Percentiles rank a stretch among this genome's conserved stretches.
Evolutionary conservation across 1,139 yeast genomes (phyloP).

Genomic region (Yamadazyma buinensis): DNA sequence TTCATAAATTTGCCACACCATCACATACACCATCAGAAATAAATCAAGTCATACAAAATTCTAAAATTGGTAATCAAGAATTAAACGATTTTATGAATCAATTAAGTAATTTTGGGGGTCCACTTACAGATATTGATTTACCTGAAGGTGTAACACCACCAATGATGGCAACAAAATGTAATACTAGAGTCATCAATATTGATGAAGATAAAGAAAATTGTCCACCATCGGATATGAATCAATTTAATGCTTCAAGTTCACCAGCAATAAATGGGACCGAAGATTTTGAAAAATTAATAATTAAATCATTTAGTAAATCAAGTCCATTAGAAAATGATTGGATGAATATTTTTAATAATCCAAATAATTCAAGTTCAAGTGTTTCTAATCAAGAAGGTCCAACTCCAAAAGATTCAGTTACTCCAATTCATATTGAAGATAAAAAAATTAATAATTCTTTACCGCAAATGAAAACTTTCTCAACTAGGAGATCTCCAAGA

Average conservation of each 20-base stretch:
- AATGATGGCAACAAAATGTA: slow-evolving; percentile 46
- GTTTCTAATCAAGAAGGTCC: slow-evolving; percentile 22
- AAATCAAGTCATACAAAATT: slow-evolving; percentile 38
- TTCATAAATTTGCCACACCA: slow-evolving; percentile 37
- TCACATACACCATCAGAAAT: slow-evolving; percentile 44
- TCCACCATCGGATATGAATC: slow-evolving; percentile 26
- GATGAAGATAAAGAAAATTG: slow-evolving; percentile 39
- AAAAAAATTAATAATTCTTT: slow-evolving; percentile 17
- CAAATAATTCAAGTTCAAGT: slow-evolving; percentile 1
- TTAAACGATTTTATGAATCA: slow-evolving; percentile 47
- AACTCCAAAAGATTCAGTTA: slow-evolving; percentile 35
- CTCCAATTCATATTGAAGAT: slow-evolving; percentile 1
- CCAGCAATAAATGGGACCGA: slow-evolving; percentile 20
- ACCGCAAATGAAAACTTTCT: slow-evolving; percentile 30
- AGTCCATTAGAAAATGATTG: slow-evolving; percentile 30
- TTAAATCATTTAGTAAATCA: slow-evolving; percentile 33
- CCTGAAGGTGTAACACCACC: slow-evolving; percentile 44
- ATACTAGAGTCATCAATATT: slow-evolving; percentile 43
- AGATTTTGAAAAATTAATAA: slow-evolving; percentile 39
- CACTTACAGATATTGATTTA: slow-evolving; percentile 51
- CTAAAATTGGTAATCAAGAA: slow-evolving; percentile 33
- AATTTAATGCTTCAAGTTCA: slow-evolving; percentile 13
- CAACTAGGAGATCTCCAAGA: slow-evolving; percentile 22
- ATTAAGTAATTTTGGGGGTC: slow-evolving; percentile 48
- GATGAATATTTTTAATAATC: slow-evolving; percentile 32